Evolutionary conservation across 1,284 basidiomycete genomes (phyloP).

Genomic region (Lentinula novae-zelandiae): DNA sequence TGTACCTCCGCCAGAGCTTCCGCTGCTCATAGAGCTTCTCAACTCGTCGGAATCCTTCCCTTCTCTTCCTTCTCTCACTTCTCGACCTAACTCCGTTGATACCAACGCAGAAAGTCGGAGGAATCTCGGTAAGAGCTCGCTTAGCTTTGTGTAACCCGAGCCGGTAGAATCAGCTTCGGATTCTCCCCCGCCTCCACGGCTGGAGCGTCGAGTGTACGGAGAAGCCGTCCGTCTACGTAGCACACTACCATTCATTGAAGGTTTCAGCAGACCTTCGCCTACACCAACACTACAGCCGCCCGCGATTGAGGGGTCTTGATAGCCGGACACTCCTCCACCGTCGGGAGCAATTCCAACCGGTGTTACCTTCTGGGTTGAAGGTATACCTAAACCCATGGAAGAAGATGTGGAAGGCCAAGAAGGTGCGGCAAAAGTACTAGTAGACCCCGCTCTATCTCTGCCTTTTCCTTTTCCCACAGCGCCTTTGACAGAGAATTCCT

Average conservation of each 20-base stretch:
- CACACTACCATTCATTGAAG: slow-evolving; percentile 49
- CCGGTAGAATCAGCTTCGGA: slow-evolving; percentile 26
- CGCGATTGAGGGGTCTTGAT: slow-evolving; percentile 60
- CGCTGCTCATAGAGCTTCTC: not conserved
- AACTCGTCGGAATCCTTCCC: not conserved
- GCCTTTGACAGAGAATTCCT: slow-evolving; percentile 26
- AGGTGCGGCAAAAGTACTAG: not conserved
- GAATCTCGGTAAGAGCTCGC: slow-evolving; percentile 68
- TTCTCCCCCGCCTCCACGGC: slow-evolving; percentile 15
- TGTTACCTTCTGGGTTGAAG: slow-evolving; percentile 25
- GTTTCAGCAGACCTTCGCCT: slow-evolving; percentile 59
- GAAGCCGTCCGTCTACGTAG: slow-evolving; percentile 44
- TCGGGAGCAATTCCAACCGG: slow-evolving; percentile 32
- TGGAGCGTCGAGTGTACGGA: slow-evolving; percentile 14
- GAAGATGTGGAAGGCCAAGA: slow-evolving; percentile 5
- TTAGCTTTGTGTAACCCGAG: slow-evolving; percentile 59
- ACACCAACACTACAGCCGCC: slow-evolving; percentile 26
- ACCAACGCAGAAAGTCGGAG: slow-evolving; percentile 71
- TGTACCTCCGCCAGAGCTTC: not conserved
- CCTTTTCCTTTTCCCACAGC: slow-evolving; percentile 11
- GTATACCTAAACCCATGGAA: slow-evolving; percentile 7
- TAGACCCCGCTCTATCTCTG: slow-evolving; percentile 12
- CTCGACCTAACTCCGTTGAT: slow-evolving; percentile 66
- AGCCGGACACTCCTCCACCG: slow-evolving; percentile 59
- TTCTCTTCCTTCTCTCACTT: slow-evolving; percentile 37